These are phyloP conservation scores for Iberis amara DNA, from an alignment of 441 rosid genomes.

Conservation along the genomic window DNA sequence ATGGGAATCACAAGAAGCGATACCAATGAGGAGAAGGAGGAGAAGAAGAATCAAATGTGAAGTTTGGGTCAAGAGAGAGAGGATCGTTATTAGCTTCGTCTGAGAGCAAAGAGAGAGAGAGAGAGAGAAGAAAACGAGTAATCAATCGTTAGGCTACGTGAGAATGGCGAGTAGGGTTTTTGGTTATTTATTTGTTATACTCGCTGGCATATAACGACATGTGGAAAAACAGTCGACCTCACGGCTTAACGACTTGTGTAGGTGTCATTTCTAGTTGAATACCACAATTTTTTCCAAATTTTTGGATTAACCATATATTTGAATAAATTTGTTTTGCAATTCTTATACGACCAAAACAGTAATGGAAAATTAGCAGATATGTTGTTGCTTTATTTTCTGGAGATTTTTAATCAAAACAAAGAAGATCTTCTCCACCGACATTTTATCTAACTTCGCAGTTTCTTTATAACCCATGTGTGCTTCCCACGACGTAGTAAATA, in stretches of 20 bases:
- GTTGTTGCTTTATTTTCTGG: too few species aligned
- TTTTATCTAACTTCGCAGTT: neutral
- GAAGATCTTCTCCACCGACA: constrained; percentile 26
- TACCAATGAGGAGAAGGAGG: constrained; percentile 21
- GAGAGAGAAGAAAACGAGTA: constrained; percentile 3
- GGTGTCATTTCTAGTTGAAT: constrained; percentile 19
- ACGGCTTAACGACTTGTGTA: constrained; percentile 29
- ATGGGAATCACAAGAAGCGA: constrained; percentile 1
- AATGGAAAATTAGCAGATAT: too few species aligned
- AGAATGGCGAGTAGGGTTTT: constrained; percentile 30
- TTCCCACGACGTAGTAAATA: constrained; percentile 24
- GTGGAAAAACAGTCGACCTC: constrained; percentile 26
- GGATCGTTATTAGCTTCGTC: constrained; percentile 46
- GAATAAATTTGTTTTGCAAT: too few species aligned
- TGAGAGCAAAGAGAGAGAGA: constrained; percentile 40
- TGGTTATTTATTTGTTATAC: constrained; percentile 3
- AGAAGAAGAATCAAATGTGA: neutral
- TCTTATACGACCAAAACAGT: too few species aligned
- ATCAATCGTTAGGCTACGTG: constrained; percentile 18
- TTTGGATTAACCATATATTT: too few species aligned
- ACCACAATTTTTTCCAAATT: neutral
- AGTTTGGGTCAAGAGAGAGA: constrained; percentile 11
- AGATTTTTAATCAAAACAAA: neutral
- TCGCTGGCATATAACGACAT: constrained; percentile 21
- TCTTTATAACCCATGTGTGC: constrained; percentile 19